Percentiles rank a stretch among this genome's conserved stretches.
phyloP scores from a whole-genome alignment of 2,329 filamentous ascomycete genomes.

The Penicillium janthinellum region DNA sequence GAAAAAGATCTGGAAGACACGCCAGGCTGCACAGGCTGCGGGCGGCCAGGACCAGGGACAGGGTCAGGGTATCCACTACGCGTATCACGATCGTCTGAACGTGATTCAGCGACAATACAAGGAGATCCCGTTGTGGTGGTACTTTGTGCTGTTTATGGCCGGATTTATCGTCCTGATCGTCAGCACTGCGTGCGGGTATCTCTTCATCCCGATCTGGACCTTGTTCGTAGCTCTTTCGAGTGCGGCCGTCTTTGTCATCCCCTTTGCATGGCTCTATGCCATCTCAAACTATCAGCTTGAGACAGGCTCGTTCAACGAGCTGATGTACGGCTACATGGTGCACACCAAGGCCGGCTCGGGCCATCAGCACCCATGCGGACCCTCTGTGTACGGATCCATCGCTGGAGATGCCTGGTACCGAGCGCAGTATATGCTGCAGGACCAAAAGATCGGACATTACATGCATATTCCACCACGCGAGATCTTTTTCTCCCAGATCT shows the following conservation, averaged over 20 bases:
- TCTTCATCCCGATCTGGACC: slow-evolving; percentile 64
- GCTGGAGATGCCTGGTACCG: slow-evolving; percentile 65
- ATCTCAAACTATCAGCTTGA: slow-evolving; percentile 58
- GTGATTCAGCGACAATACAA: slow-evolving; percentile 59
- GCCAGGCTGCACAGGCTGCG: slow-evolving; percentile 28
- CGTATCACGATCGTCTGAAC: slow-evolving; percentile 62
- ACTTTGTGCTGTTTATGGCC: slow-evolving; percentile 51
- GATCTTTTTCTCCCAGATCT: slow-evolving; percentile 64
- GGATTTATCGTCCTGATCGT: slow-evolving; percentile 56
- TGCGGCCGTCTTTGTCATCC: slow-evolving; percentile 58
- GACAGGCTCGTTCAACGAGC: slow-evolving; percentile 62
- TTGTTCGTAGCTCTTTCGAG: slow-evolving; percentile 60
- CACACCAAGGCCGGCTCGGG: slow-evolving; percentile 49
- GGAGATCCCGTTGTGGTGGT: slow-evolving; percentile 64
- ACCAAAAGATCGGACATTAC: slow-evolving; percentile 66
- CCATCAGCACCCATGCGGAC: slow-evolving; percentile 60
- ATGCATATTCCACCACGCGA: slow-evolving; percentile 62
- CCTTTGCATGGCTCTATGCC: slow-evolving; percentile 62
- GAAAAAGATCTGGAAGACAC: slow-evolving; percentile 47
- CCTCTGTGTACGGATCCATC: slow-evolving; percentile 60
- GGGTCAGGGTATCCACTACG: slow-evolving; percentile 50
- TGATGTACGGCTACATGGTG: slow-evolving; percentile 63
- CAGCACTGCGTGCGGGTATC: slow-evolving; percentile 53
- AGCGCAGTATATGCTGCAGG: slow-evolving; percentile 61
- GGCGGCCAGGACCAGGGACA: slow-evolving; percentile 15